These are phyloP conservation scores for Oldenlandia corymbosa DNA, from an alignment of 257 asterid species.

Conservation along the genomic window DNA sequence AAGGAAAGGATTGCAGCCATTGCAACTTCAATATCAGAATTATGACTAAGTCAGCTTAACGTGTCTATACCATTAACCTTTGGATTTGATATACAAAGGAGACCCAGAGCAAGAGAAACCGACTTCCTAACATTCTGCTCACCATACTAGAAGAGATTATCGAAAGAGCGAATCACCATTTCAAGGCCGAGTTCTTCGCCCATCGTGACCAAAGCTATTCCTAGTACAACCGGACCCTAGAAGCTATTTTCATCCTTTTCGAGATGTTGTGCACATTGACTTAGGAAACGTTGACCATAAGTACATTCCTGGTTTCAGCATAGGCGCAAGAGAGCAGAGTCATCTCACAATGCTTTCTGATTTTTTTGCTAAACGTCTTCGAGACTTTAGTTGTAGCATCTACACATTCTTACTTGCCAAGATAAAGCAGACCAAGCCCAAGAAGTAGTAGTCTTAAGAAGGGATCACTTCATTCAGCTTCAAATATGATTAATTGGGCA, in stretches of 20 bases:
- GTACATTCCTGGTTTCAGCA: conserved; percentile 96
- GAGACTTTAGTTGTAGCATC: conserved; percentile 92
- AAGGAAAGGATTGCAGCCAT: conserved; percentile 86
- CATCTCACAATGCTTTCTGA: conserved; percentile 80
- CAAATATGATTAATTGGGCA: conserved; percentile 82
- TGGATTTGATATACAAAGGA: conserved; percentile 92
- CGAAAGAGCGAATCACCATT: conserved; percentile 94
- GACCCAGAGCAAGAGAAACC: conserved; percentile 91
- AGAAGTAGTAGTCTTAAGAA: conserved; percentile 76
- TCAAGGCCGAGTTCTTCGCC: conserved; percentile 93
- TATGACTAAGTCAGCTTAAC: conserved; percentile 96
- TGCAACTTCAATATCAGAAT: conserved; percentile 94
- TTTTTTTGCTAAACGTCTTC: conserved; percentile 72
- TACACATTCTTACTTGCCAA: conserved; percentile 93
- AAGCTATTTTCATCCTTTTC: conserved; percentile 78
- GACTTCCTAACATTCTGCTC: conserved; percentile 87
- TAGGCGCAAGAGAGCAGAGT: conserved; percentile 90
- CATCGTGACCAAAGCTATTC: conserved; percentile 98
- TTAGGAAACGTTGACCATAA: conserved; percentile 91
- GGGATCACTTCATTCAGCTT: conserved; percentile 79
- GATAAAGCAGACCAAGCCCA: conserved; percentile 92
- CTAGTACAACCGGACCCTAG: conserved; percentile 96
- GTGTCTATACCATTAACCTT: conserved; percentile 99
- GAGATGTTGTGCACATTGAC: conserved; percentile 89
- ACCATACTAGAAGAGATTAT: conserved; percentile 92